Conservation (phyloP, 148 eudicot genomes). For the Chenopodium berlandieri region DNA sequence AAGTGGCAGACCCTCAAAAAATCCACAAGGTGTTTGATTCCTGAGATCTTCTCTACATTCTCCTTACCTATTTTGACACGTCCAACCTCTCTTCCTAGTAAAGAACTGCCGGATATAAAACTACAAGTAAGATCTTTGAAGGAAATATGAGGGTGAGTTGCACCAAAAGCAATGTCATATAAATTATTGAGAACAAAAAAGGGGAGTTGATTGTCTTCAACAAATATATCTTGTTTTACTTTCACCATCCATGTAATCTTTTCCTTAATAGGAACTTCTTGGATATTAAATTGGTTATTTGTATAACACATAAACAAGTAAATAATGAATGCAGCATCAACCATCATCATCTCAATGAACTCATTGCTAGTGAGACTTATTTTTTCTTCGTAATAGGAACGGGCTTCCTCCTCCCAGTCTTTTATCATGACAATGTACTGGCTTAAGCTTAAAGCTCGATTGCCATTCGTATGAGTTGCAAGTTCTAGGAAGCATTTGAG, state of each 20-base stretch:
- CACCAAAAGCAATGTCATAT: too few relatives aligned
- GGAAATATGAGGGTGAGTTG: too few relatives aligned
- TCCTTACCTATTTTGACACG: too few relatives aligned
- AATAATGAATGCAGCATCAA: conserved; percentile 28
- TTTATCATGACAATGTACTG: background rate
- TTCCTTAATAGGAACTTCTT: too few relatives aligned
- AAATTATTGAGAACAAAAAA: conserved; percentile 18
- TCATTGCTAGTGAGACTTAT: conserved; percentile 7
- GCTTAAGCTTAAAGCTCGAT: background rate
- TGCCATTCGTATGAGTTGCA: background rate
- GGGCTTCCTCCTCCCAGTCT: background rate
- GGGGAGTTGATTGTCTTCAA: conserved; percentile 29
- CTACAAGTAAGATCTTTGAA: too few relatives aligned
- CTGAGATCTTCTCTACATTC: background rate
- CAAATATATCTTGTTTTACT: conserved; percentile 13
- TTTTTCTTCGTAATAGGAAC: conserved; percentile 19
- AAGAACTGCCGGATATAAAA: background rate
- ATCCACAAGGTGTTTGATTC: conserved; percentile 9
- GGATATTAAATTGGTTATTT: too few relatives aligned
- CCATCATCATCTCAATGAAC: conserved; percentile 24
- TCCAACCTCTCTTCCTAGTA: too few relatives aligned
- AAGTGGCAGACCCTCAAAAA: background rate
- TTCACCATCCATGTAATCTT: background rate
- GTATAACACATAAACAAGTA: background rate
- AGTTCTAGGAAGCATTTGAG: background rate